Conservation (phyloP, 495 filamentous ascomycete genomes). For the Schizothecium vesticola region DNA sequence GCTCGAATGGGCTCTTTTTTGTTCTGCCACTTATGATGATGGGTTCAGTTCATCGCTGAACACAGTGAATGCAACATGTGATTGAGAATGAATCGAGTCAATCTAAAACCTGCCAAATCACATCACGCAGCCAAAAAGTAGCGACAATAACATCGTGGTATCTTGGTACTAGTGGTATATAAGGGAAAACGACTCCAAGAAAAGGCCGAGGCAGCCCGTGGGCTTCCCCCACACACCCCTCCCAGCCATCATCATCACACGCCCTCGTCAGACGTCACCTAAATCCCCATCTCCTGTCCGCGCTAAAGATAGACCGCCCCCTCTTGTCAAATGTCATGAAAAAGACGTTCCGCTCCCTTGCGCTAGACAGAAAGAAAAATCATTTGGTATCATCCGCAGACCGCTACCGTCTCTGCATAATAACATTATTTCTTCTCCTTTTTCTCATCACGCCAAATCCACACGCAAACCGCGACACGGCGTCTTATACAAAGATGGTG, state of each 20-base stretch:
- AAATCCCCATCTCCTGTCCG: not conserved
- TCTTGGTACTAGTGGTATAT: not conserved
- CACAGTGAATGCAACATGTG: no score
- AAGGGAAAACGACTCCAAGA: not conserved
- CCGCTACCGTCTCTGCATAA: not conserved
- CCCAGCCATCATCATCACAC: not conserved
- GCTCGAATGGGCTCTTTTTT: not conserved
- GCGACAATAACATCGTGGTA: not conserved
- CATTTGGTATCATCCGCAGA: not conserved
- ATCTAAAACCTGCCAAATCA: not conserved
- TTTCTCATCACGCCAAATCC: not conserved
- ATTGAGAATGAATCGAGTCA: no score
- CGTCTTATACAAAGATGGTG: constrained; percentile 40
- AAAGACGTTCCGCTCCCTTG: not conserved
- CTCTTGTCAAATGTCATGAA: not conserved
- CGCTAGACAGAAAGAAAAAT: not conserved
- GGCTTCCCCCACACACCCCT: not conserved
- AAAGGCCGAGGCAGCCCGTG: not conserved
- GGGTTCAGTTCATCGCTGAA: no score
- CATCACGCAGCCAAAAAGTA: not conserved
- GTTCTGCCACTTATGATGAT: no score
- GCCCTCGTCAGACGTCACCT: not conserved
- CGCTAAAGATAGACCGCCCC: not conserved
- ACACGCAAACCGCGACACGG: not conserved
- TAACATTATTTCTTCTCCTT: not conserved